These are phyloP conservation scores for Bruguiera parviflora DNA, from an alignment of 345 rosid species.

Conservation along the genomic window DNA sequence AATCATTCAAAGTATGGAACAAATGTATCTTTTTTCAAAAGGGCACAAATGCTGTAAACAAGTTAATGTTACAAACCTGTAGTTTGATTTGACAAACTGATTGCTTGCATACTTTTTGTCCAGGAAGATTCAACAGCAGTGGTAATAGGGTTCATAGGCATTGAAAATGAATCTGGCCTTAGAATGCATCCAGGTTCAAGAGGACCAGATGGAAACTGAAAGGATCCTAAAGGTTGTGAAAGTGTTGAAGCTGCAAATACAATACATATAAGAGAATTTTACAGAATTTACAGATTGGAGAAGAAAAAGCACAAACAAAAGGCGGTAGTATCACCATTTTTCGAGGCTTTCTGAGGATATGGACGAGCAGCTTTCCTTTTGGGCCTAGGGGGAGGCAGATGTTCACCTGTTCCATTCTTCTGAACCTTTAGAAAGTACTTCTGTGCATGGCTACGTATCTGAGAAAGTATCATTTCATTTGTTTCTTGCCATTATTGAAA, in stretches of 20 bases:
- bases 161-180: constrained; percentile 52
- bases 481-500: background rate
- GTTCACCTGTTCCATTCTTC: constrained; percentile 79
- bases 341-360: constrained; percentile 86
- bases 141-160: constrained; percentile 47
- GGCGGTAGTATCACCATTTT: constrained; percentile 42
- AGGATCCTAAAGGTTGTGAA: constrained; percentile 42
- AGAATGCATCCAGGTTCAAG: constrained; percentile 46
- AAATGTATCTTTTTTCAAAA: background rate
- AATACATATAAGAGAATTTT: constrained; percentile 11
- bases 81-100: constrained; percentile 38
- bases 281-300: background rate
- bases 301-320: constrained; percentile 10
- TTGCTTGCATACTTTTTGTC: constrained; percentile 49
- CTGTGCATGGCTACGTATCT: constrained; percentile 94
- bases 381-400: constrained; percentile 90
- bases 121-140: constrained; percentile 43
- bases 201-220: constrained; percentile 44
- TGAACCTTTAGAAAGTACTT: constrained; percentile 86
- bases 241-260: constrained; percentile 36
- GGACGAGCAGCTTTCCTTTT: constrained; percentile 93
- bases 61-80: constrained; percentile 35
- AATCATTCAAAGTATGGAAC: constrained; percentile 13
- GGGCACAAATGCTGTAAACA: too few species aligned
- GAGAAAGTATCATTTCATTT: constrained; percentile 10